A percentile compares a stretch with the other conserved stretches of the same genome.
phyloP scores from a whole-genome alignment of 805 yeast genomes.

The Yarrowia keelungensis region DNA sequence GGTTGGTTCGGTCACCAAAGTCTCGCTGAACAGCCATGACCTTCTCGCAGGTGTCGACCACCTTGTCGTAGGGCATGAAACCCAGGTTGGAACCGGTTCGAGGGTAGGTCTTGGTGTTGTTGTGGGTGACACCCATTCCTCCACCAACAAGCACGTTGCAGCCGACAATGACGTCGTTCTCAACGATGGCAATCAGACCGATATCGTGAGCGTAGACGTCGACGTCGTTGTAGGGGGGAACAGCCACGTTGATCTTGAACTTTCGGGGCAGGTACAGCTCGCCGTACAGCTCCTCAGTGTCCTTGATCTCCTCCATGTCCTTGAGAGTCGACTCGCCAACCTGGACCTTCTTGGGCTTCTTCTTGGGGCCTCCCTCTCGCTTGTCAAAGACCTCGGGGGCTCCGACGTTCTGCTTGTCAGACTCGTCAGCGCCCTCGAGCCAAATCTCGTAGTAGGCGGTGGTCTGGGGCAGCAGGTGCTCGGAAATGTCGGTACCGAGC shows the following conservation, averaged over 20 bases:
- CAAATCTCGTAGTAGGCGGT: slow-evolving; percentile 97
- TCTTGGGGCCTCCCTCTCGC: slow-evolving; percentile 77
- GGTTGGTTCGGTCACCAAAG: slow-evolving; percentile 90
- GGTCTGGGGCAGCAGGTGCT: slow-evolving; percentile 84
- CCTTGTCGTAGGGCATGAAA: slow-evolving; percentile 68
- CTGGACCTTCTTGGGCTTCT: slow-evolving; percentile 67
- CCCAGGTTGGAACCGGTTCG: slow-evolving; percentile 91
- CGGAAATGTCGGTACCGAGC: slow-evolving; percentile 71
- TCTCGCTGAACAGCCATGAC: slow-evolving; percentile 94
- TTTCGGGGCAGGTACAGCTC: slow-evolving; percentile 91
- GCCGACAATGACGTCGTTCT: slow-evolving; percentile 69
- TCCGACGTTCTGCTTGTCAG: slow-evolving; percentile 62
- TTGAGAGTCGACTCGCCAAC: slow-evolving; percentile 87
- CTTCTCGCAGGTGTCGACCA: slow-evolving; percentile 83
- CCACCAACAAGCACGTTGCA: slow-evolving; percentile 94
- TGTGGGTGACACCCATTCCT: slow-evolving; percentile 99
- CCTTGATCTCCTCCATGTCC: slow-evolving; percentile 66
- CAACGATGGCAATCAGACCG: slow-evolving; percentile 87
- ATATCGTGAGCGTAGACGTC: slow-evolving; percentile 96
- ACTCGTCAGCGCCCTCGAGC: slow-evolving; percentile 84
- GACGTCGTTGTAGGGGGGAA: slow-evolving; percentile 95
- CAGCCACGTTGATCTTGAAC: slow-evolving; percentile 91
- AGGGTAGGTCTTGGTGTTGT: slow-evolving; percentile 95
- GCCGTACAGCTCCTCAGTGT: slow-evolving; percentile 73
- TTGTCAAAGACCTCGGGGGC: slow-evolving; percentile 68